Base-by-base conservation (phyloP, 164 flowering plant species). In the Dillenia turbinata region DNA sequence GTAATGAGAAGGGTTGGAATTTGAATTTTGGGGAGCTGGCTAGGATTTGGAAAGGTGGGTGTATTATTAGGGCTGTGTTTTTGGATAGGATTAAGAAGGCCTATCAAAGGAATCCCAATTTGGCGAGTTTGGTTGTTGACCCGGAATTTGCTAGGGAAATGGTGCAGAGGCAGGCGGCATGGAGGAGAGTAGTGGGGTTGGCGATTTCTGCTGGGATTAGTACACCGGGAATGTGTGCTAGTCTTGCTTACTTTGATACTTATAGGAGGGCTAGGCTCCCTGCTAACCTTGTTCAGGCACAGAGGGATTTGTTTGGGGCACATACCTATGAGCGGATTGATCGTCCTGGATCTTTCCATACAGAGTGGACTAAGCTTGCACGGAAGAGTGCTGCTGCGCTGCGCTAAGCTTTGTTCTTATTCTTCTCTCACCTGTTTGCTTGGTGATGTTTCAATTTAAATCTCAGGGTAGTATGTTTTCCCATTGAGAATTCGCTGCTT, bases 11-110 rank as follows among this genome's bases (percentile, higher is more conserved):
- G 60, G 78, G 72, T 2, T 78, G 81, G 81, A 60, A 68, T 46
- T 68, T 79, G 67, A 73, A 76, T 54, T 69, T 74, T 51, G 79
- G 77, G 13, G 79, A 75, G 44, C 22, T 78, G 55, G 81, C 81
- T 1, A 68, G 78, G 71, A 77, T 77, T 60, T 78, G 79, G 79
- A 78, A 75, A 65, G 79, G 78, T 13, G 82, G 82, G n/a, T 79
- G 79, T 43, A 76, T 78, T 47, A 79, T 79, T 17, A 64, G 79
- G 64, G 79, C 82, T 10, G 79, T 73, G 17, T 78, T 78, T 63
- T 66, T 78, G 71, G 82, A 78, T 47, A 46, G 79, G 67, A 78
- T 78, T 52, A 78, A 78, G 72, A 54, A 70, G 61, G 82, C 82
- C 1, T 75, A 78, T 22, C 77, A 75, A 71, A 68, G 82, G 66